Percentiles rank a stretch among this genome's conserved stretches.
These are phyloP conservation scores for Agaricus subrufescens DNA, from an alignment of 768 basidiomycete genomes.

Conservation along the genomic window DNA sequence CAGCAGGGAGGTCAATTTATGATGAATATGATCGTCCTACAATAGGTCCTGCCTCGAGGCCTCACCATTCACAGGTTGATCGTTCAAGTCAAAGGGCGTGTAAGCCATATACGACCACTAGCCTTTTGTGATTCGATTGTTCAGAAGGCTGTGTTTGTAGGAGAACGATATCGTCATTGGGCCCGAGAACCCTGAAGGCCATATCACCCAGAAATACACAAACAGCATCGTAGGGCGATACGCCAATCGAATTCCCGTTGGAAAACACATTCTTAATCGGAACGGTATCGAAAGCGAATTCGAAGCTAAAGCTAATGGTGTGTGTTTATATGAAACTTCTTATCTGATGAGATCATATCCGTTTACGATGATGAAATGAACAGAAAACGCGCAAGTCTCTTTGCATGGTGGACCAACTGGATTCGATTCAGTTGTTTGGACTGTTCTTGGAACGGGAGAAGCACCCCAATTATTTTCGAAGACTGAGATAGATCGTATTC, in stretches of 20 bases:
- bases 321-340: neutral
- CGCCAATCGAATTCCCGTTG: constrained; percentile 67
- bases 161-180: constrained; percentile 77
- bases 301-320: constrained; percentile 39
- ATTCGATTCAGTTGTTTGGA: constrained; percentile 57
- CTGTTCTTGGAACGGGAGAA: constrained; percentile 32
- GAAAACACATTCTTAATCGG: constrained; percentile 46
- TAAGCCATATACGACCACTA: constrained; percentile 21
- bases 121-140: constrained; percentile 2
- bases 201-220: constrained; percentile 59
- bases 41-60: constrained; percentile 60
- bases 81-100: constrained; percentile 61
- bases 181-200: constrained; percentile 57
- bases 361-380: neutral
- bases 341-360: neutral
- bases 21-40: constrained; percentile 5
- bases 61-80: constrained; percentile 66
- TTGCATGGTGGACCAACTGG: constrained; percentile 70
- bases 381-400: constrained; percentile 52
- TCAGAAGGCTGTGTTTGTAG: constrained; percentile 25
- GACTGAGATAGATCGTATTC: constrained; percentile 45
- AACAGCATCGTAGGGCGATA: constrained; percentile 74
- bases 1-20: neutral
- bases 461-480: constrained; percentile 50
- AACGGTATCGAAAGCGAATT: constrained; percentile 47